These are phyloP conservation scores for Phialocephala sp. DNA, from an alignment of 2,329 filamentous ascomycete species.

Conservation along the genomic window DNA sequence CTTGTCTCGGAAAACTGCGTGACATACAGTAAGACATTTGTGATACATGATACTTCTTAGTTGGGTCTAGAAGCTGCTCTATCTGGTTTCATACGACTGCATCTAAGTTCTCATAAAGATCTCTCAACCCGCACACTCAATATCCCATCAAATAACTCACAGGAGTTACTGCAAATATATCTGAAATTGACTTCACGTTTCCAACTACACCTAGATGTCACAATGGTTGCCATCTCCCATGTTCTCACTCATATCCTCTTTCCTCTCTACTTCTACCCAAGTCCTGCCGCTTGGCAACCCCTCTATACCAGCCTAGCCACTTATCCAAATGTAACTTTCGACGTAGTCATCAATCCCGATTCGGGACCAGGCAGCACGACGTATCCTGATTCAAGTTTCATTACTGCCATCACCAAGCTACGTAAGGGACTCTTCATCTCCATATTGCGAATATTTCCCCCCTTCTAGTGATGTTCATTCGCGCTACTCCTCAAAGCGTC, in stretches of 20 bases:
- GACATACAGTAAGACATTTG: background rate
- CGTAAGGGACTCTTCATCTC: conserved; percentile 27
- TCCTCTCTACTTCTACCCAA: conserved; percentile 37
- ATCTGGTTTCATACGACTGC: too few species aligned
- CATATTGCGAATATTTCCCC: background rate
- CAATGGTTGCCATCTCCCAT: background rate
- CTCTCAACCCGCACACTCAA: background rate
- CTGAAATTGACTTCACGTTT: background rate
- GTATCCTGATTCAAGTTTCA: conserved; percentile 44
- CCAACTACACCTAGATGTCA: background rate
- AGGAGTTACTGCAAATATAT: too few species aligned
- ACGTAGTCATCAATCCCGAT: conserved; percentile 37
- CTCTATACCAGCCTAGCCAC: conserved; percentile 30
- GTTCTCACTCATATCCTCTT: conserved; percentile 24
- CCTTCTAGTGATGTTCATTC: too few species aligned
- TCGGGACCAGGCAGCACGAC: conserved; percentile 41
- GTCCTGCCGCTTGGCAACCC: conserved; percentile 30
- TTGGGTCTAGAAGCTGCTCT: background rate
- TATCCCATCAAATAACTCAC: background rate
- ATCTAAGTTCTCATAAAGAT: background rate
- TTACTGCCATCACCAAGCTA: conserved; percentile 42
- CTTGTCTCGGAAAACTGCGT: background rate
- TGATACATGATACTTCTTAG: background rate
- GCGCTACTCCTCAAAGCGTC: too few species aligned
- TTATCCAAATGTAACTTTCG: conserved; percentile 35